Evolutionary conservation across 495 filamentous ascomycete genomes (phyloP).

Genomic region (Annulohypoxylon bovei): DNA sequence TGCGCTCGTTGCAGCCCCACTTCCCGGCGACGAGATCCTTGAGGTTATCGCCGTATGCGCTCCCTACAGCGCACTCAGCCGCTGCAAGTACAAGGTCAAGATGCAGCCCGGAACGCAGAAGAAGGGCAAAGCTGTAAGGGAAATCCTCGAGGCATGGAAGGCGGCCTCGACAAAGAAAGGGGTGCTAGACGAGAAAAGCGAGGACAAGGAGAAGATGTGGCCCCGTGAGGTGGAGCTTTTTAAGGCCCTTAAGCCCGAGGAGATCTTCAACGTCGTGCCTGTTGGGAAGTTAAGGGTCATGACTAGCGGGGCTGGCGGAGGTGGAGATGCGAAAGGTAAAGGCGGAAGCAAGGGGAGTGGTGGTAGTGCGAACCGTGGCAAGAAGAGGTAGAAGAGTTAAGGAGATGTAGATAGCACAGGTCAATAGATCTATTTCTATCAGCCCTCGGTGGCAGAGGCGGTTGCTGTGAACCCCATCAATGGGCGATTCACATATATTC

Average conservation of each 20-base stretch:
- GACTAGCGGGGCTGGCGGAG: conserved; percentile 64
- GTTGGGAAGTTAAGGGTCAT: conserved; percentile 89
- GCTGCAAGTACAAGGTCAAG: conserved; percentile 90
- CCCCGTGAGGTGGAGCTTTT: conserved; percentile 84
- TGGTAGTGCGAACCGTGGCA: conserved; percentile 33
- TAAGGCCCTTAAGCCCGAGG: conserved; percentile 79
- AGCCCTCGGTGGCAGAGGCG: background rate
- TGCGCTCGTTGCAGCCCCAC: conserved; percentile 76
- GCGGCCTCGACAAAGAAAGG: conserved; percentile 65
- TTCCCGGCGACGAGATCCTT: conserved; percentile 86
- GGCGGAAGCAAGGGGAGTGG: conserved; percentile 32
- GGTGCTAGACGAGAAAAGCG: conserved; percentile 63
- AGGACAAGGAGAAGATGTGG: conserved; percentile 80
- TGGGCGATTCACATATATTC: background rate
- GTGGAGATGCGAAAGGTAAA: conserved; percentile 45
- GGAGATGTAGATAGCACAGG: background rate
- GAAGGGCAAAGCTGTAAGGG: conserved; percentile 94
- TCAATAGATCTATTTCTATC: background rate
- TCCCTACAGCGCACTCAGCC: conserved; percentile 81
- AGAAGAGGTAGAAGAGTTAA: conserved; percentile 34
- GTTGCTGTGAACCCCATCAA: background rate
- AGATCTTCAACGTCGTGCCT: conserved; percentile 82
- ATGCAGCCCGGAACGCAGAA: conserved; percentile 89
- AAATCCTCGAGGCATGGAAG: conserved; percentile 83
- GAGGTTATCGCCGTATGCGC: conserved; percentile 91